These are phyloP conservation scores for Quercus tomentella DNA, from an alignment of 331 rosid species.

Conservation along the genomic window DNA sequence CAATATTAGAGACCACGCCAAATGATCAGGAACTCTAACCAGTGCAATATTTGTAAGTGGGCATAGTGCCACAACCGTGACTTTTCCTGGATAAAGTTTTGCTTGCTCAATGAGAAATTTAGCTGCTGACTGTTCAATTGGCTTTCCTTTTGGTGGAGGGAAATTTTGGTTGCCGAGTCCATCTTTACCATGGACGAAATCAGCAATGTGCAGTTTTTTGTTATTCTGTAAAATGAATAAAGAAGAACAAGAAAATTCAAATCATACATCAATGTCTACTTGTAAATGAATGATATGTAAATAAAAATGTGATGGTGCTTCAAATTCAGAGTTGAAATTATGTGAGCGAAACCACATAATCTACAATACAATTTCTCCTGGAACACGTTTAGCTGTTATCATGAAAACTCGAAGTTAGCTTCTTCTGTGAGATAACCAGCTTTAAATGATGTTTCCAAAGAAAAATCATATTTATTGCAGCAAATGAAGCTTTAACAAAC, in stretches of 20 bases:
- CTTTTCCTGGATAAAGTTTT: conserved; percentile 62
- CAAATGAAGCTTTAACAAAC: background rate
- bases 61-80: conserved; percentile 87
- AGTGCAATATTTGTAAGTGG: conserved; percentile 92
- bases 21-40: conserved; percentile 37
- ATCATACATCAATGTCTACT: background rate
- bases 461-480: background rate
- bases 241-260: background rate
- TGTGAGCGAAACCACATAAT: background rate
- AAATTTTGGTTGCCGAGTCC: conserved; percentile 98
- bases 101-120: conserved; percentile 76
- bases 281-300: background rate
- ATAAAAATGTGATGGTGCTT: background rate
- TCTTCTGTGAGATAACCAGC: conserved; percentile 5
- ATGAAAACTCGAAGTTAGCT: background rate
- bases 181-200: conserved; percentile 86
- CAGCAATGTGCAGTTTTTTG: conserved; percentile 78
- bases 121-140: conserved; percentile 64
- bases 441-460: background rate
- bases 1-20: background rate
- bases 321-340: background rate
- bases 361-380: background rate
- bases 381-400: background rate
- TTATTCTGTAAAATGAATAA: conserved; percentile 41
- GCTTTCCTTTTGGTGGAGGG: conserved; percentile 81